Base-by-base conservation (phyloP, 148 eudicot genomes). In the Chenopodium formosanum region DNA sequence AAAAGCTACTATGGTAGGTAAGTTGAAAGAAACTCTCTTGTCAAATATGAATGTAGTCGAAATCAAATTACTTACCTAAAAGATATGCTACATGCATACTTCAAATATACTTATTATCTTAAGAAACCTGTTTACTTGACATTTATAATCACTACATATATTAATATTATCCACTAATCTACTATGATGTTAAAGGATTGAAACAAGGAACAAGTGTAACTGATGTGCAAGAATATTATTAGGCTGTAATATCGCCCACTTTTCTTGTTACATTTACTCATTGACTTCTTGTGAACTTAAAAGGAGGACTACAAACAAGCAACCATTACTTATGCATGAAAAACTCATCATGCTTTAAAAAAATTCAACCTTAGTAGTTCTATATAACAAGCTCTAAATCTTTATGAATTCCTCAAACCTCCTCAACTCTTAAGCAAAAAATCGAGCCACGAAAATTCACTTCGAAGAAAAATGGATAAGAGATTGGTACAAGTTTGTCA, bases 401-500 rank as follows among this genome's bases (percentile, higher is more conserved):
- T 7, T 6, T 67, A 25, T 6, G 20, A 67, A 67, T 29, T 1
- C 23, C 70, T 67, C 70, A 67, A 19, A 9, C 16, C 17, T 67
- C 70, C 23, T 67, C 40, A 29, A 25, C 70, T 7, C n/a, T n/a
- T n/a, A 20, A 62, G 22, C 62, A 17, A 56, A 56, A 56, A 56
- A 56, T 17, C 22, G 62, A 37, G 46, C 8, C 31, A 73, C 62
- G 23, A 16, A 44, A 17, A 74, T 25, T 48, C 14, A 27, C 0
- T 25, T 0, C 22, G 4, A 2, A 56, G 44, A 56, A 34, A 63
- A 22, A 77, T 80, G 83, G 83, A 80, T 25, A 53, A 71, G 70
- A 80, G 83, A 62, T 73, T 80, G 20, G 77, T 80, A 20, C 71
- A 80, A 46, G 69, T 80, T 0, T 80, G 23, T 60, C 75, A 82